phyloP scores from a whole-genome alignment of 1,284 basidiomycete species.

The Rhodotorula sp. region DNA sequence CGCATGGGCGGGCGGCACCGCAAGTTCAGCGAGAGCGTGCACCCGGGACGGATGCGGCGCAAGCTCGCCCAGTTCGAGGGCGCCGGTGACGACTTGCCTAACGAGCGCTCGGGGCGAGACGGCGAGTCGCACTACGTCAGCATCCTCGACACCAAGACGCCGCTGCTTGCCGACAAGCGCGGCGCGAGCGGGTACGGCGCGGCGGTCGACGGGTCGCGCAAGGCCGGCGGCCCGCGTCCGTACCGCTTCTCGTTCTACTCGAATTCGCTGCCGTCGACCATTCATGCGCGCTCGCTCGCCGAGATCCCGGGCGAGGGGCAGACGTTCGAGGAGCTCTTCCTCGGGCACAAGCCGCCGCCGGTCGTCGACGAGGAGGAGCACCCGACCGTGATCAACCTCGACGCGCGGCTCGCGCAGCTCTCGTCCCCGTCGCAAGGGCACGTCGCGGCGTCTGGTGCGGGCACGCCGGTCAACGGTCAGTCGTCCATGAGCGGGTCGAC shows the following conservation, averaged over 20 bases:
- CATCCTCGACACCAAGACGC: conserved; percentile 49
- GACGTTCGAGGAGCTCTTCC: conserved; percentile 87
- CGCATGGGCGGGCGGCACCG: conserved; percentile 61
- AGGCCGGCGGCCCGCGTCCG: conserved; percentile 65
- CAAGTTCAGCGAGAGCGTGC: conserved; percentile 75
- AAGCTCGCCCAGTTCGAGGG: conserved; percentile 93
- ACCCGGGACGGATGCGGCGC: conserved; percentile 60
- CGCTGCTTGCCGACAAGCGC: conserved; percentile 48
- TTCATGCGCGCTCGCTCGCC: conserved; percentile 87
- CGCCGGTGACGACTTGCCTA: conserved; percentile 48
- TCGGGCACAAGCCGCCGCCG: conserved; percentile 54
- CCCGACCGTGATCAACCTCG: conserved; percentile 18
- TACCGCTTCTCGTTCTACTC: conserved; percentile 99
- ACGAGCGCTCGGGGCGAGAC: conserved; percentile 52
- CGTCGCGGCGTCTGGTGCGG: conserved; percentile 2
- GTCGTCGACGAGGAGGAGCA: conserved; percentile 30
- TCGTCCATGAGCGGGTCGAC: conserved; percentile 12
- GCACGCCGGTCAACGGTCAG: conserved; percentile 3
- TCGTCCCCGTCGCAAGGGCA: conserved; percentile 8
- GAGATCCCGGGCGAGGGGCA: conserved; percentile 95
- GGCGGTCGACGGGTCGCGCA: conserved; percentile 14
- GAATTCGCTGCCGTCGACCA: conserved; percentile 86
- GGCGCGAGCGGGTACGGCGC: conserved; percentile 19
- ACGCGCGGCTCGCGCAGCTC: conserved; percentile 26
- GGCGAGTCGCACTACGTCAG: conserved; percentile 36